Conservation (phyloP, 208 protist genomes). For the Wallacemonas sp. region DNA sequence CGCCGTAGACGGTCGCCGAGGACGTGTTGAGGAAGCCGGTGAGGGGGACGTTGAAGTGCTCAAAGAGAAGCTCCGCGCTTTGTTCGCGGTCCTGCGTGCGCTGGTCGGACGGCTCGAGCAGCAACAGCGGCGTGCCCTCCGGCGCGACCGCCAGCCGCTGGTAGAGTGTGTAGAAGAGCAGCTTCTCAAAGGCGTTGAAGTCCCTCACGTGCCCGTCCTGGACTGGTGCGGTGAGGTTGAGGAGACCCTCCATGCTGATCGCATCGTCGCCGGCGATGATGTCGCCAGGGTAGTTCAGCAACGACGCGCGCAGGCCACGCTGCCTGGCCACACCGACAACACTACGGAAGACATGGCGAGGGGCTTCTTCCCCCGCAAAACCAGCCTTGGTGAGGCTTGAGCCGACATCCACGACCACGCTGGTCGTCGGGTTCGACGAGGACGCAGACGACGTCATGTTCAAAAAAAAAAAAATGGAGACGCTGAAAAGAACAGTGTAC, state of each 20-base stretch:
- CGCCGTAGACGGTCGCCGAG: conserved; percentile 97
- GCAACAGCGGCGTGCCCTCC: conserved; percentile 74
- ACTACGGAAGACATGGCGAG: conserved; percentile 89
- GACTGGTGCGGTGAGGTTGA: conserved; percentile 59
- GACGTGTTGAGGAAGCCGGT: conserved; percentile 92
- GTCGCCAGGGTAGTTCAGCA: conserved; percentile 69
- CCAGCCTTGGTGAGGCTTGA: conserved; percentile 93
- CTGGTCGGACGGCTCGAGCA: conserved; percentile 98
- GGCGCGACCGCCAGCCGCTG: conserved; percentile 57
- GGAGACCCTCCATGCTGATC: conserved; percentile 47
- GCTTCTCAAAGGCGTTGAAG: conserved; percentile 79
- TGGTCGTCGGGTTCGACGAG: background rate
- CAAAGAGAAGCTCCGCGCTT: conserved; percentile 96
- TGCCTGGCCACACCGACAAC: conserved; percentile 75
- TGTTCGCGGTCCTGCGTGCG: conserved; percentile 92
- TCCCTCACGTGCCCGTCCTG: conserved; percentile 64
- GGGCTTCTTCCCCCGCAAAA: conserved; percentile 95
- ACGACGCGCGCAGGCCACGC: conserved; percentile 44
- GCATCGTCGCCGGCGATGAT: conserved; percentile 73
- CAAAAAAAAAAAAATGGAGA: conserved; percentile 8
- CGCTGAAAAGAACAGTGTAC: no score
- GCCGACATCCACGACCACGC: conserved; percentile 96
- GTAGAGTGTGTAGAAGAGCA: conserved; percentile 83
- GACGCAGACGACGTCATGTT: background rate
- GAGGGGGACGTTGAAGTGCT: conserved; percentile 95